phyloP scores from a whole-genome alignment of 257 asterid genomes.

The Eustoma russellianum region DNA sequence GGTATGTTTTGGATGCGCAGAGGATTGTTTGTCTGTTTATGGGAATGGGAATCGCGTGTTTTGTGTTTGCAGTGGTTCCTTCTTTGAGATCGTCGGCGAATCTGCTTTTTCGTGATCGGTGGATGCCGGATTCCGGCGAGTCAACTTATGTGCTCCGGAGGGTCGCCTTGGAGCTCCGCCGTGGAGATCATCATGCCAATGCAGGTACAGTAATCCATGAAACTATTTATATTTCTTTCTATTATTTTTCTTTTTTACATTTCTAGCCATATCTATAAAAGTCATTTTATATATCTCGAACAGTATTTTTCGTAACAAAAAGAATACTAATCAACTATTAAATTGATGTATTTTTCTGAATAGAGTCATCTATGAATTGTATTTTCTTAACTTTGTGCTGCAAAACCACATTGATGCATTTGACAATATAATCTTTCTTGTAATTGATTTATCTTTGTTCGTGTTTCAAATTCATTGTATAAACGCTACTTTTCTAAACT shows the following conservation, averaged over 20 bases:
- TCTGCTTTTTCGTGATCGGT: not conserved
- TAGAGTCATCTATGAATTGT: no score
- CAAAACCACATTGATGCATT: no score
- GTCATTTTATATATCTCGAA: no score
- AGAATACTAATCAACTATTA: no score
- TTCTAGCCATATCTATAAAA: not conserved
- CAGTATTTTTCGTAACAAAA: no score
- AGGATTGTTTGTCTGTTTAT: slow-evolving; percentile 42
- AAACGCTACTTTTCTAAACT: no score
- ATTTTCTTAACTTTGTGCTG: no score
- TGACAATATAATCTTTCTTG: no score
- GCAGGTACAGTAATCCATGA: not conserved
- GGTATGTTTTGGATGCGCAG: slow-evolving; percentile 43
- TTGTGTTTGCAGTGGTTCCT: slow-evolving; percentile 20
- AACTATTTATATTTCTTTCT: not conserved
- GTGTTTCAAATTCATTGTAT: no score
- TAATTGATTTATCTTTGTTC: no score
- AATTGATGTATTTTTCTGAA: no score
- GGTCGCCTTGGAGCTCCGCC: slow-evolving; percentile 4
- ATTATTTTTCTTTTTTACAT: not conserved
- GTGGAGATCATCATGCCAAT: slow-evolving; percentile 2
- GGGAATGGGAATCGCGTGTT: slow-evolving; percentile 39
- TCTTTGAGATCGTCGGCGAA: slow-evolving; percentile 3
- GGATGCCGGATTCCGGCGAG: slow-evolving; percentile 1
- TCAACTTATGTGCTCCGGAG: slow-evolving; percentile 8